Evolutionary conservation across 495 filamentous ascomycete genomes (phyloP).

Genomic region (Trichoderma reesei): DNA sequence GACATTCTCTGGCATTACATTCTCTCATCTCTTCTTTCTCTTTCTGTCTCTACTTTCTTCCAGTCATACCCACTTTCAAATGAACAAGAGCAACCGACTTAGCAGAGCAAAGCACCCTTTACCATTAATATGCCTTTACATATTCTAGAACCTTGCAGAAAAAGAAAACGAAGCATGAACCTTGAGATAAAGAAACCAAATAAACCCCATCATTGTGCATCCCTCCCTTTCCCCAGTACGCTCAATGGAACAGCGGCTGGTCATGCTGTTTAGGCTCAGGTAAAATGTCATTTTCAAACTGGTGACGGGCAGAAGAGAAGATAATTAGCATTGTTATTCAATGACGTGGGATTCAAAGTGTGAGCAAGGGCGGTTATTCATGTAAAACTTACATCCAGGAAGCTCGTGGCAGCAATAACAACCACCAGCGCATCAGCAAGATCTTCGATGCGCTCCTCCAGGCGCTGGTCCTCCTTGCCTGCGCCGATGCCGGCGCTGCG

Average conservation of each 20-base stretch:
- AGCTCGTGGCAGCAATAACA: slow-evolving; percentile 47
- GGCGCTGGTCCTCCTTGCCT: slow-evolving; percentile 51
- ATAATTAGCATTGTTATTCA: not conserved
- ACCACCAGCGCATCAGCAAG: slow-evolving; percentile 49
- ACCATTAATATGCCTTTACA: too few species aligned
- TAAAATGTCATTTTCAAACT: slow-evolving; percentile 34
- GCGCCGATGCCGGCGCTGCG: slow-evolving; percentile 75
- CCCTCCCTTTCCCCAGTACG: not conserved
- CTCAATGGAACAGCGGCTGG: not conserved
- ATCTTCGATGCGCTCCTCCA: slow-evolving; percentile 42
- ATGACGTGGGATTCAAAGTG: not conserved
- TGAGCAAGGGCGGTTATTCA: not conserved
- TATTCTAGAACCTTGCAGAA: too few species aligned
- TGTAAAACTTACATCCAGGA: slow-evolving; percentile 43
- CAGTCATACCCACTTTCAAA: too few species aligned
- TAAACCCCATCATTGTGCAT: not conserved
- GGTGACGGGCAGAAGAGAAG: not conserved
- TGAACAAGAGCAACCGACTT: too few species aligned
- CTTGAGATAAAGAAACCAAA: too few species aligned
- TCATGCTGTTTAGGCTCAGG: slow-evolving; percentile 19
- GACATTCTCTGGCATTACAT: too few species aligned
- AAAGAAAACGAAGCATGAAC: too few species aligned
- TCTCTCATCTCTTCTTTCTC: too few species aligned
- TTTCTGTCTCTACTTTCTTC: too few species aligned
- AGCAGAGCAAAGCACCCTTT: too few species aligned